A percentile compares a stretch with the other conserved stretches of the same genome.
phyloP scores from a whole-genome alignment of 139 green algal species.

The Tetraselmis chui region DNA sequence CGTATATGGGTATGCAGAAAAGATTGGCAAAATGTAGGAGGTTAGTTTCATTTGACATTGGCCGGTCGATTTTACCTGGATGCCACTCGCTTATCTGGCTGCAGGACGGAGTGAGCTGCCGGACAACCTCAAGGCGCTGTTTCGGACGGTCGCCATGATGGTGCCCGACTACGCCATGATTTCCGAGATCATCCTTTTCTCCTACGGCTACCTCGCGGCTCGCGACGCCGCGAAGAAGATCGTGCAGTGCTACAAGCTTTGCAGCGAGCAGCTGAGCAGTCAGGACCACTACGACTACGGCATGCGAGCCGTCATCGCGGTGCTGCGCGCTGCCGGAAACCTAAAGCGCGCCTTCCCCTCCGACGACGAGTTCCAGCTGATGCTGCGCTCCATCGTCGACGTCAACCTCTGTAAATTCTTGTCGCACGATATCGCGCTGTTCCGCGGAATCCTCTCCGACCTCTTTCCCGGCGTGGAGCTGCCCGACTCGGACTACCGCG shows the following conservation, averaged over 20 bases:
- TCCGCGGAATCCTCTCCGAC: conserved; percentile 76
- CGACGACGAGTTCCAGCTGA: conserved; percentile 56
- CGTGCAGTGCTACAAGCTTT: conserved; percentile 87
- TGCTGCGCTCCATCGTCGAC: conserved; percentile 75
- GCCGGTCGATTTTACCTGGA: too few relatives aligned
- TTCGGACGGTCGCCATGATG: conserved; percentile 81
- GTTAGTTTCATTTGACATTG: too few relatives aligned
- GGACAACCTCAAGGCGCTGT: conserved; percentile 81
- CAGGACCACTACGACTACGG: conserved; percentile 63
- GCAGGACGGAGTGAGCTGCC: conserved; percentile 72
- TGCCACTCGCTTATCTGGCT: too few relatives aligned
- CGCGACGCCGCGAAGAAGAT: conserved; percentile 73
- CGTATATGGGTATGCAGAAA: too few relatives aligned
- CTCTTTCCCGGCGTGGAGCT: conserved; percentile 71
- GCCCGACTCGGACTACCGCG: conserved; percentile 56
- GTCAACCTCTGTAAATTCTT: conserved; percentile 87
- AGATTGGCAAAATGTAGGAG: too few relatives aligned
- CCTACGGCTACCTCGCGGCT: conserved; percentile 69
- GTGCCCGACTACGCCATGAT: conserved; percentile 78
- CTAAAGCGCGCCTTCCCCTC: conserved; percentile 67
- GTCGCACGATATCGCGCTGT: conserved; percentile 66
- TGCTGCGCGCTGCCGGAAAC: conserved; percentile 33
- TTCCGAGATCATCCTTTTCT: conserved; percentile 75
- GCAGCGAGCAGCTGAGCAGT: conserved; percentile 41
- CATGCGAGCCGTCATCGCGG: conserved; percentile 51